Percentiles rank a stretch among this genome's conserved stretches.
phyloP scores from a whole-genome alignment of 352 stramenopile genomes.

The Ophiocytium majus region DNA sequence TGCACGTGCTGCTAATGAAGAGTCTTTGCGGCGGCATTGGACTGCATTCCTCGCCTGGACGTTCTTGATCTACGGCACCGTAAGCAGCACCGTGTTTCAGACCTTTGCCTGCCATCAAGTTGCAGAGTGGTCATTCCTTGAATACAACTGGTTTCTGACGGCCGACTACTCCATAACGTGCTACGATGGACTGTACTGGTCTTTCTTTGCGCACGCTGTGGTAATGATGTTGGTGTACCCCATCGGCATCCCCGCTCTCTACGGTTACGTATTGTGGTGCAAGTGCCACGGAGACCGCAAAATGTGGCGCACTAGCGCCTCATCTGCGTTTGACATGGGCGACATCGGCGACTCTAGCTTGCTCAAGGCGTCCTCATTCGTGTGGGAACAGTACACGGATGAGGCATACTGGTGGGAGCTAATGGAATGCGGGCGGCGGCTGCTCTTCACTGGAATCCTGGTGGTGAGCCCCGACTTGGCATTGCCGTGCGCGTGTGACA shows the following conservation, averaged over 20 bases:
- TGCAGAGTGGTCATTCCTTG: background rate
- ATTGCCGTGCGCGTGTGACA: background rate
- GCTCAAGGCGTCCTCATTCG: background rate
- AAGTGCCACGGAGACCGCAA: background rate
- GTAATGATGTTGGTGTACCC: constrained; percentile 7
- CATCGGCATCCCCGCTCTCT: background rate
- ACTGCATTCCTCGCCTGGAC: background rate
- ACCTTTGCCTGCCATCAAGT: background rate
- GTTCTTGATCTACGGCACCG: background rate
- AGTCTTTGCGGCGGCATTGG: background rate
- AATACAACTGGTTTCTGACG: background rate
- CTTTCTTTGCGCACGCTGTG: background rate
- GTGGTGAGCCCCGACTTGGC: background rate
- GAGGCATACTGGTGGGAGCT: background rate
- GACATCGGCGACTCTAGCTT: background rate
- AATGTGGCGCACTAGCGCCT: background rate
- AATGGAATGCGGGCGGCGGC: background rate
- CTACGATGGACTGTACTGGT: background rate
- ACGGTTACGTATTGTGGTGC: background rate
- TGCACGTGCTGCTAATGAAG: background rate
- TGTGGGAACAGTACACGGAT: background rate
- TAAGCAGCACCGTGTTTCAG: background rate
- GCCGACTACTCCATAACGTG: background rate
- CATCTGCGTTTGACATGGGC: background rate
- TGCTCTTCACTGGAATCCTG: background rate